Conservation (phyloP, 2,329 filamentous ascomycete genomes). For the Diplodia scrobiculata region DNA sequence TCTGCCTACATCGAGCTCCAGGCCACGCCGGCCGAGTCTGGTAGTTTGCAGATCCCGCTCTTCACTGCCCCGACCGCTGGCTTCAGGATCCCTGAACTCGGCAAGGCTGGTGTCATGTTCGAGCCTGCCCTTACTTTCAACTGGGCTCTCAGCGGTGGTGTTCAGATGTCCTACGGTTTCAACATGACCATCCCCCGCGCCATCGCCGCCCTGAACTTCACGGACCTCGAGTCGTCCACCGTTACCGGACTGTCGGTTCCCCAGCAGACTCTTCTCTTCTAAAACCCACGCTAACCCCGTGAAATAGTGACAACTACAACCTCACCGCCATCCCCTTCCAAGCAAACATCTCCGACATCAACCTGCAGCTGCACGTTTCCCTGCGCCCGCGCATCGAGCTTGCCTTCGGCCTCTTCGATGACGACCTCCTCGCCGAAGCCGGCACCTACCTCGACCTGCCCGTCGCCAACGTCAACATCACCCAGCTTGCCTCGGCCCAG, state of each 20-base stretch:
- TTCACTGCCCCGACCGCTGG: conserved; percentile 38
- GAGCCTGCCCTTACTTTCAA: conserved; percentile 37
- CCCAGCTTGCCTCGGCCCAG: neutral
- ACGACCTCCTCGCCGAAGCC: conserved; percentile 36
- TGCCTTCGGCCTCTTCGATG: conserved; percentile 41
- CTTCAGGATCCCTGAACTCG: conserved; percentile 43
- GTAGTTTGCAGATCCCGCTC: conserved; percentile 35
- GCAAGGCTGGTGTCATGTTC: conserved; percentile 43
- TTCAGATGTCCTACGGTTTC: conserved; percentile 44
- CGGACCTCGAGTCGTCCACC: conserved; percentile 13
- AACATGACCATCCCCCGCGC: conserved; percentile 35
- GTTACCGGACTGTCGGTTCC: conserved; percentile 12
- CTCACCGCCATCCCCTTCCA: conserved; percentile 42
- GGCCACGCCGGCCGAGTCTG: conserved; percentile 35
- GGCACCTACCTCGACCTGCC: conserved; percentile 41
- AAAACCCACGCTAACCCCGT: neutral
- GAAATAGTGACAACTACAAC: conserved; percentile 32
- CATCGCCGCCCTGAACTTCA: conserved; percentile 22
- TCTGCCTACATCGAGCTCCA: conserved; percentile 43
- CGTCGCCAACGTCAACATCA: conserved; percentile 16
- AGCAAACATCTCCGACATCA: conserved; percentile 36
- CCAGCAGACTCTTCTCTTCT: no score
- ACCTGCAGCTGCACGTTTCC: conserved; percentile 37
- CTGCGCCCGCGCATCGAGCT: conserved; percentile 43
- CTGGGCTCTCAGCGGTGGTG: conserved; percentile 36